Evolutionary conservation across 257 asterid genomes (phyloP).

Genomic region (Nicotiana otophora): DNA sequence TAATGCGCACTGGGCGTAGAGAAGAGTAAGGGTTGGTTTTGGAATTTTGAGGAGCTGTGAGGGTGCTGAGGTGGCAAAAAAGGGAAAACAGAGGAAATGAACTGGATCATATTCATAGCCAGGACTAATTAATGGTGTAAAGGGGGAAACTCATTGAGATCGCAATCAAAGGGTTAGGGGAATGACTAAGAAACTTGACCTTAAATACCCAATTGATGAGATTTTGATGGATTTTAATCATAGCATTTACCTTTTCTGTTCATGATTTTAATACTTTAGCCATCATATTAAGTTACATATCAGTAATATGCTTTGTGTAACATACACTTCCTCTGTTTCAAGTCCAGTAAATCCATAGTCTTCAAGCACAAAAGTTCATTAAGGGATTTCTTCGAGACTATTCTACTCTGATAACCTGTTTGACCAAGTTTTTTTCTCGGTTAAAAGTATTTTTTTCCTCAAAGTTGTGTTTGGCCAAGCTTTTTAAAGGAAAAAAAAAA

Average conservation of each 20-base stretch:
- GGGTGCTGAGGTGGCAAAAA: neutral
- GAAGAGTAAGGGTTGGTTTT: neutral
- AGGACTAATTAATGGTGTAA: slow-evolving; percentile 35
- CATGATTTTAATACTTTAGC: neutral
- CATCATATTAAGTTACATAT: too few relatives aligned
- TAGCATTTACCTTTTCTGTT: neutral
- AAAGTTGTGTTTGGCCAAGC: too few relatives aligned
- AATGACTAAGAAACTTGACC: slow-evolving; percentile 37
- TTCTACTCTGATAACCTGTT: too few relatives aligned
- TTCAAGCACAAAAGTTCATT: too few relatives aligned
- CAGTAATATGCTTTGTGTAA: too few relatives aligned
- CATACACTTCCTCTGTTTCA: too few relatives aligned
- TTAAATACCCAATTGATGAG: slow-evolving; percentile 12
- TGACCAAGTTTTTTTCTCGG: too few relatives aligned
- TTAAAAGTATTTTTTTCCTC: too few relatives aligned
- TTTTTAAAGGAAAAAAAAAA: too few relatives aligned
- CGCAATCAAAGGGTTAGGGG: slow-evolving; percentile 36
- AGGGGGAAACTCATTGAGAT: slow-evolving; percentile 22
- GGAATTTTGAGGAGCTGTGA: neutral
- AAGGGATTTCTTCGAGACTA: too few relatives aligned
- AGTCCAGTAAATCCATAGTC: too few relatives aligned
- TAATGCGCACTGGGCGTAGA: neutral
- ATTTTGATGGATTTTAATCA: slow-evolving; percentile 20
- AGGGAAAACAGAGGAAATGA: neutral
- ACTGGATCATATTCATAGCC: slow-evolving; percentile 30